A percentile compares a stretch with the other conserved stretches of the same genome.
Evolutionary conservation across 108 stramenopile genomes (phyloP).

Genomic region (Cylindrotheca fusiformis): DNA sequence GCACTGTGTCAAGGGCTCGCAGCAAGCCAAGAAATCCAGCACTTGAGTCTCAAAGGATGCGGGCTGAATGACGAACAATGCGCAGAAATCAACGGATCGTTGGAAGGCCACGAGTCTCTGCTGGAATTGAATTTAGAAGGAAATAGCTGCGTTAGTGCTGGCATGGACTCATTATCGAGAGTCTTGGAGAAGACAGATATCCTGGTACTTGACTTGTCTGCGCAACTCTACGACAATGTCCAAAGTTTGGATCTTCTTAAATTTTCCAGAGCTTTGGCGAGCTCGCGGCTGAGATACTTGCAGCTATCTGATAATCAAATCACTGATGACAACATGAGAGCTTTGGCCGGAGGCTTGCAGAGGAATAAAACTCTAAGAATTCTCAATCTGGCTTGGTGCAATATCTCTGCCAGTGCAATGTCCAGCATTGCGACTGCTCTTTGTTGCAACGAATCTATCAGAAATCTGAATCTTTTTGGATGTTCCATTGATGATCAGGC

Average conservation of each 20-base stretch:
- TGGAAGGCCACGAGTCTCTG: neutral
- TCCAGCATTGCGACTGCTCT: neutral
- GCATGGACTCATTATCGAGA: slow-evolving; percentile 3
- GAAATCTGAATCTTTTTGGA: slow-evolving; percentile 3
- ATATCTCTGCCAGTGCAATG: neutral
- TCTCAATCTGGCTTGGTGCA: slow-evolving; percentile 10
- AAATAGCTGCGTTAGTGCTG: slow-evolving; percentile 2
- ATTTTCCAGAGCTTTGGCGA: neutral
- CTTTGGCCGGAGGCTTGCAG: neutral
- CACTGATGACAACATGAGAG: neutral
- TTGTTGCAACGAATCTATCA: neutral
- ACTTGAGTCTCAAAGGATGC: slow-evolving; percentile 7
- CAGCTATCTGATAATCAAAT: slow-evolving; percentile 10
- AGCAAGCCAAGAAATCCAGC: neutral
- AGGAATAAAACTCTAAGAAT: neutral
- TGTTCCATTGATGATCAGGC: slow-evolving; percentile 13
- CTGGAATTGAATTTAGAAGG: slow-evolving; percentile 15
- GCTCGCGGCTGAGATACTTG: neutral
- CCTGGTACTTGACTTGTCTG: slow-evolving; percentile 9
- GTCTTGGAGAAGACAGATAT: slow-evolving; percentile 1
- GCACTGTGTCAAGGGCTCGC: neutral
- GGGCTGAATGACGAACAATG: slow-evolving; percentile 13
- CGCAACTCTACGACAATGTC: neutral
- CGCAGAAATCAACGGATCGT: neutral
- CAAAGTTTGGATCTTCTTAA: neutral